Evolutionary conservation across 306 rosid species (phyloP).

Genomic region (Pueraria montana): DNA sequence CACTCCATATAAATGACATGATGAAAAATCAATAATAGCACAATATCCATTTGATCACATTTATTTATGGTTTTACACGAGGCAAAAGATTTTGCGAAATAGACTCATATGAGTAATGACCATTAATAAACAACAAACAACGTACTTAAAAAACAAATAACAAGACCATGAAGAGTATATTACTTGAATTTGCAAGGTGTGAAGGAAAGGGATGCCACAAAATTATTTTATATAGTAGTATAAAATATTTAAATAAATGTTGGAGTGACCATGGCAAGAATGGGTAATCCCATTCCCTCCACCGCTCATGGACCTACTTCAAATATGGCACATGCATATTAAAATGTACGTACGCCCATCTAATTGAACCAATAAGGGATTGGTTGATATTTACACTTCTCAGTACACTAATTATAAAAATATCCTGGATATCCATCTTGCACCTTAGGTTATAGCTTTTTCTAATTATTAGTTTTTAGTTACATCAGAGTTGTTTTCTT

Average conservation of each 20-base stretch:
- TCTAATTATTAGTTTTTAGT: not conserved
- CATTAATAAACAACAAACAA: not conserved
- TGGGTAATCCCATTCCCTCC: not conserved
- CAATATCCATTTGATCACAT: too few species aligned
- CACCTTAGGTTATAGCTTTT: not conserved
- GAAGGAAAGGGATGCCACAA: not conserved
- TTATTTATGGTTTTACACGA: too few species aligned
- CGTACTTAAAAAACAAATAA: not conserved
- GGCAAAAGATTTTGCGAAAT: too few species aligned
- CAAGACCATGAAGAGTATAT: not conserved
- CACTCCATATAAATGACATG: too few species aligned
- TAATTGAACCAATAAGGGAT: not conserved
- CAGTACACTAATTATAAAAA: slow-evolving; percentile 5
- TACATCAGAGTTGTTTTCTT: slow-evolving; percentile 17
- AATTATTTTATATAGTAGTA: not conserved
- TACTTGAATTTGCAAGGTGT: not conserved
- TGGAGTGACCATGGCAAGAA: not conserved
- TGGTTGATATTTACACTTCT: slow-evolving; percentile 6
- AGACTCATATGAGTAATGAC: not conserved
- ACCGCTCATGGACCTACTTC: not conserved
- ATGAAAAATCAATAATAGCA: too few species aligned
- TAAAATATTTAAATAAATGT: not conserved
- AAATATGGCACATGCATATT: slow-evolving; percentile 27
- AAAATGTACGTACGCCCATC: slow-evolving; percentile 1
- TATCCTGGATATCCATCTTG: not conserved